Conservation (phyloP, 805 yeast species). For the Saturnispora sekii region DNA sequence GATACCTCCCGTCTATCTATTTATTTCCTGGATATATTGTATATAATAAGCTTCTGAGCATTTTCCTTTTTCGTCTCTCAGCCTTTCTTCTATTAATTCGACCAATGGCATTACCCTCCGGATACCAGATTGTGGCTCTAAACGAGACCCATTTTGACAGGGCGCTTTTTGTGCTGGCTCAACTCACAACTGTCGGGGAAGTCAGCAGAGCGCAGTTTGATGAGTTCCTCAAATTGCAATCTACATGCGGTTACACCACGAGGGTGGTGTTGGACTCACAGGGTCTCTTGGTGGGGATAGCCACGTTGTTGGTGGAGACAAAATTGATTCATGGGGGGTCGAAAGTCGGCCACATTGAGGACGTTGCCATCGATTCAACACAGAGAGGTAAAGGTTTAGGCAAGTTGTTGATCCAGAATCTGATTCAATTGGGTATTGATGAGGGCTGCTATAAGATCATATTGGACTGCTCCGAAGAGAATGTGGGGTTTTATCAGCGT, state of each 20-base stretch:
- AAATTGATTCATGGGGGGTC: slow-evolving; percentile 83
- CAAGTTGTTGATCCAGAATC: slow-evolving; percentile 46
- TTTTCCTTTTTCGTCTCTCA: not conserved
- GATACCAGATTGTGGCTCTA: slow-evolving; percentile 3
- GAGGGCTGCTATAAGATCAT: slow-evolving; percentile 81
- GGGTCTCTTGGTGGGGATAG: slow-evolving; percentile 67
- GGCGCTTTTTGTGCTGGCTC: slow-evolving; percentile 43
- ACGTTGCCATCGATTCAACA: slow-evolving; percentile 64
- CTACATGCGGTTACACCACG: slow-evolving; percentile 47
- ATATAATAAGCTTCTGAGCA: no score
- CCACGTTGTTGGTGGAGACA: slow-evolving; percentile 68
- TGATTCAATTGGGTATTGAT: slow-evolving; percentile 48
- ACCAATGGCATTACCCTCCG: slow-evolving; percentile 1
- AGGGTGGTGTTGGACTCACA: slow-evolving; percentile 50
- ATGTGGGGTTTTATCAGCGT: slow-evolving; percentile 78
- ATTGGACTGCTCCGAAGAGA: slow-evolving; percentile 77
- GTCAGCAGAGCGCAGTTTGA: slow-evolving; percentile 43
- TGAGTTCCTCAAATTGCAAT: slow-evolving; percentile 51
- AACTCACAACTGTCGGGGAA: slow-evolving; percentile 77
- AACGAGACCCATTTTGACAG: not conserved
- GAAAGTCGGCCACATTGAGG: slow-evolving; percentile 88
- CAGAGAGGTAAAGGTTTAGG: slow-evolving; percentile 88
- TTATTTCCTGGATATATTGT: no score
- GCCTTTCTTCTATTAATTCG: no score
- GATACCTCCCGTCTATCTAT: no score